These are phyloP conservation scores for Talaromyces sp. DNA, from an alignment of 2,329 filamentous ascomycete genomes.

Conservation along the genomic window DNA sequence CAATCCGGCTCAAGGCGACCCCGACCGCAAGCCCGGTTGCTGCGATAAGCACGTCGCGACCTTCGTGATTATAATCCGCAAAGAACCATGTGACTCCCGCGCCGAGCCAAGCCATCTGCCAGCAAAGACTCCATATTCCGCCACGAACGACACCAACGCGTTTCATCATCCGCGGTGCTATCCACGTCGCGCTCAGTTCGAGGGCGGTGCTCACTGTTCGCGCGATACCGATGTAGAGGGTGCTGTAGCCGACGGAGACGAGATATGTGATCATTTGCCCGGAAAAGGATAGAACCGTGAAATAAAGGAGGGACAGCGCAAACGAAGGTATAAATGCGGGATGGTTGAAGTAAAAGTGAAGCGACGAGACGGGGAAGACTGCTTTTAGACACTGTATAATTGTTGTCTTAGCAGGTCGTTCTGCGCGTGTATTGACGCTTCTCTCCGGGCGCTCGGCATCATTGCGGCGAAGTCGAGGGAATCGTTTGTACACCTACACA, in stretches of 20 bases:
- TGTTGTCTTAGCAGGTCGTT: background rate
- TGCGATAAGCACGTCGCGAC: slow-evolving; percentile 27
- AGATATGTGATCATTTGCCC: slow-evolving; percentile 56
- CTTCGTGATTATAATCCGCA: slow-evolving; percentile 27
- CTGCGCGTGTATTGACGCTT: background rate
- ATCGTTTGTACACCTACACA: slow-evolving; percentile 6
- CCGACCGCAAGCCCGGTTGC: slow-evolving; percentile 50
- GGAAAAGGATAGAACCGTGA: slow-evolving; percentile 55
- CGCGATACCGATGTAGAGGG: slow-evolving; percentile 47
- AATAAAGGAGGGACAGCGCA: slow-evolving; percentile 50
- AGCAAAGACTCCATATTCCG: slow-evolving; percentile 67
- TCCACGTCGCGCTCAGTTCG: slow-evolving; percentile 53
- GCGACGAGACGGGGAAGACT: slow-evolving; percentile 1
- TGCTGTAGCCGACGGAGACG: slow-evolving; percentile 48
- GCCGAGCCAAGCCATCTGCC: slow-evolving; percentile 59
- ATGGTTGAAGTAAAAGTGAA: slow-evolving; percentile 26
- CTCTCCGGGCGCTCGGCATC: background rate
- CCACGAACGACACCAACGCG: slow-evolving; percentile 58
- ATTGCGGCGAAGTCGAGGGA: slow-evolving; percentile 4
- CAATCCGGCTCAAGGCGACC: slow-evolving; percentile 55
- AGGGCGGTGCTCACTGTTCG: slow-evolving; percentile 48
- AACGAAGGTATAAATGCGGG: slow-evolving; percentile 46
- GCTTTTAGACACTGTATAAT: background rate
- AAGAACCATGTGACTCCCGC: slow-evolving; percentile 45
- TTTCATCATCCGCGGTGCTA: slow-evolving; percentile 50